Conservation (phyloP, 2,329 filamentous ascomycete genomes). For the Thermochaetoides dissita region DNA sequence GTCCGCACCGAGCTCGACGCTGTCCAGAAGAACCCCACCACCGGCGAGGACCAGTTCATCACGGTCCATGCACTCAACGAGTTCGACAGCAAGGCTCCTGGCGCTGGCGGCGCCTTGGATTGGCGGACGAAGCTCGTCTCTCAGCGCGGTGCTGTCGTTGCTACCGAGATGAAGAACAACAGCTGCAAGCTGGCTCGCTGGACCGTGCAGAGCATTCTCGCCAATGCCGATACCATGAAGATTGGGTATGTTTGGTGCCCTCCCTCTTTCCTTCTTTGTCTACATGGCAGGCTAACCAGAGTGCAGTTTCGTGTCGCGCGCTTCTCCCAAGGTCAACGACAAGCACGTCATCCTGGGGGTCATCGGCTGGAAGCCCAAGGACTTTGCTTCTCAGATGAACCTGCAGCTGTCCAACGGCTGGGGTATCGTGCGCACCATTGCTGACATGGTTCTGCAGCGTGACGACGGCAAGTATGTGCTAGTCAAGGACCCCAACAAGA, state of each 20-base stretch:
- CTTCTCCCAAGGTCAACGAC: constrained; percentile 82
- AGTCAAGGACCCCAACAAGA: constrained; percentile 91
- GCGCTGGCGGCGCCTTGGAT: constrained; percentile 85
- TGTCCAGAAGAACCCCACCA: constrained; percentile 86
- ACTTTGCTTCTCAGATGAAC: constrained; percentile 97
- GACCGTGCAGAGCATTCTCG: constrained; percentile 93
- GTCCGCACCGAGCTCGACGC: constrained; percentile 94
- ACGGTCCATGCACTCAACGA: constrained; percentile 96
- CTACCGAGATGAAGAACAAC: constrained; percentile 99
- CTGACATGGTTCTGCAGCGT: constrained; percentile 76
- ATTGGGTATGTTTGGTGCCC: constrained; percentile 53
- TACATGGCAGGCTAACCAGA: constrained; percentile 14
- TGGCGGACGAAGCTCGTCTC: constrained; percentile 91
- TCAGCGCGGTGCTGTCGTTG: constrained; percentile 91
- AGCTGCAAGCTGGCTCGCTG: constrained; percentile 95
- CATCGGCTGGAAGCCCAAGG: constrained; percentile 91
- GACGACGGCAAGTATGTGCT: constrained; percentile 70
- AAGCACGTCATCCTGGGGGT: constrained; percentile 93
- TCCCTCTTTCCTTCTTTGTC: neutral
- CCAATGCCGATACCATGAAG: constrained; percentile 97
- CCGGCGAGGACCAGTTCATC: constrained; percentile 79
- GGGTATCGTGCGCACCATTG: constrained; percentile 97
- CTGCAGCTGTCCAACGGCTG: constrained; percentile 91
- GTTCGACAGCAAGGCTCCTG: constrained; percentile 96
- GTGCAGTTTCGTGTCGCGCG: constrained; percentile 77